phyloP scores from a whole-genome alignment of 306 rosid genomes.

The Malus sieversii region DNA sequence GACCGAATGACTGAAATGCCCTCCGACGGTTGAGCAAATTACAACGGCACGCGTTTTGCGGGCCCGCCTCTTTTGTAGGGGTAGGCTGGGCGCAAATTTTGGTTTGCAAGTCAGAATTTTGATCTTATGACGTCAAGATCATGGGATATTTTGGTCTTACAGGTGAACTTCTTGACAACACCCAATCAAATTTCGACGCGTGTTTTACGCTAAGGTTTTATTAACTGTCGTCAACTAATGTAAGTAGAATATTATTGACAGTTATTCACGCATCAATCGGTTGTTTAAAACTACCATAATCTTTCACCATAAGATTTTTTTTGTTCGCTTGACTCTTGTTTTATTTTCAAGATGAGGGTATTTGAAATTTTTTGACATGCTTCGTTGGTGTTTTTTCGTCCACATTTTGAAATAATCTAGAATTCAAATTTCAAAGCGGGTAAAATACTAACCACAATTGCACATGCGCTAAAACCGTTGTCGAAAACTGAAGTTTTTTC shows the following conservation, averaged over 20 bases:
- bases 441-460: background rate
- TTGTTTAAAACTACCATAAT: background rate
- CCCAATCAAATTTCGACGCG: background rate
- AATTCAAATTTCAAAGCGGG: background rate
- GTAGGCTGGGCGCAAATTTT: background rate
- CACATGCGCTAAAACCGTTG: background rate
- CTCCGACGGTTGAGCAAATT: background rate
- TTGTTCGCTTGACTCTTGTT: background rate
- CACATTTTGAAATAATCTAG: background rate
- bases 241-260: too few species aligned
- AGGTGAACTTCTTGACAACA: background rate
- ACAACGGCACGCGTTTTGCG: conserved; percentile 11
- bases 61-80: background rate
- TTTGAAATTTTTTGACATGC: background rate
- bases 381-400: background rate
- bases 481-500: background rate
- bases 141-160: background rate
- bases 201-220: background rate
- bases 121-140: background rate
- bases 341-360: background rate
- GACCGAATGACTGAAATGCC: conserved; percentile 5
- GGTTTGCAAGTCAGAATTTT: background rate
- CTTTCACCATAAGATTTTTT: too few species aligned
- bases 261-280: too few species aligned
- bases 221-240: background rate